Evolutionary conservation across 2,329 filamentous ascomycete species (phyloP).

Genomic region (Thermomyces lanuginosus): DNA sequence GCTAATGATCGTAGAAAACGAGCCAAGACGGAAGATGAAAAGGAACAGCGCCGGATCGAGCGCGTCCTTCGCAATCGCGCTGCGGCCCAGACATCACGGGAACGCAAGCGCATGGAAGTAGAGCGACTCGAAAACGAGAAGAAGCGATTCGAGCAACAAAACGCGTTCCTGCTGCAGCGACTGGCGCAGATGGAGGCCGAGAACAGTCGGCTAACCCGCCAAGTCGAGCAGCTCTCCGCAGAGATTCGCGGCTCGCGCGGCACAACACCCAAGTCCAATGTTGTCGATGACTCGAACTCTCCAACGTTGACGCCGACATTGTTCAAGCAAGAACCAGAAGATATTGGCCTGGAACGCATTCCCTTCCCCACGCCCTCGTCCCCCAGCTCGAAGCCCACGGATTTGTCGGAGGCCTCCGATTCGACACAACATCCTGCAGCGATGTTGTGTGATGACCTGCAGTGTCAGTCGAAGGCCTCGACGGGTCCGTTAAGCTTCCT

Average conservation of each 20-base stretch:
- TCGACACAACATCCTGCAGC: slow-evolving; percentile 99
- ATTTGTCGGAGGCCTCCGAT: slow-evolving; percentile 51
- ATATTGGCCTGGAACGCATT: slow-evolving; percentile 25
- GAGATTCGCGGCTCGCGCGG: slow-evolving; percentile 28
- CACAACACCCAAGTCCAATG: slow-evolving; percentile 22
- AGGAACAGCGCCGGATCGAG: slow-evolving; percentile 94
- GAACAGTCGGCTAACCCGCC: slow-evolving; percentile 33
- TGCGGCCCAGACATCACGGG: slow-evolving; percentile 87
- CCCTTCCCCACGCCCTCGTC: slow-evolving; percentile 26
- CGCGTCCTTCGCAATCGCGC: slow-evolving; percentile 91
- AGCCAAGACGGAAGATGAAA: slow-evolving; percentile 96
- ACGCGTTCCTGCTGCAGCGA: slow-evolving; percentile 51
- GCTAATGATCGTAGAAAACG: slow-evolving; percentile 50
- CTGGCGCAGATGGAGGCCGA: slow-evolving; percentile 44
- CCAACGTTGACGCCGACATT: slow-evolving; percentile 25
- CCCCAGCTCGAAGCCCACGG: slow-evolving; percentile 24
- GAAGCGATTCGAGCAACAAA: slow-evolving; percentile 50
- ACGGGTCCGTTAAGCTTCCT: slow-evolving; percentile 26
- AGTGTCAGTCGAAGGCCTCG: slow-evolving; percentile 76
- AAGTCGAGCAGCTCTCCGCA: slow-evolving; percentile 35
- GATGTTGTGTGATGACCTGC: slow-evolving; percentile 99
- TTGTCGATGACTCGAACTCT: slow-evolving; percentile 18
- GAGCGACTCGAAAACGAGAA: slow-evolving; percentile 61
- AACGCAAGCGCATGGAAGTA: slow-evolving; percentile 78
- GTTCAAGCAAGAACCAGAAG: slow-evolving; percentile 30